Conservation (phyloP, 2,329 filamentous ascomycete species). For the Fulvia fulva region DNA sequence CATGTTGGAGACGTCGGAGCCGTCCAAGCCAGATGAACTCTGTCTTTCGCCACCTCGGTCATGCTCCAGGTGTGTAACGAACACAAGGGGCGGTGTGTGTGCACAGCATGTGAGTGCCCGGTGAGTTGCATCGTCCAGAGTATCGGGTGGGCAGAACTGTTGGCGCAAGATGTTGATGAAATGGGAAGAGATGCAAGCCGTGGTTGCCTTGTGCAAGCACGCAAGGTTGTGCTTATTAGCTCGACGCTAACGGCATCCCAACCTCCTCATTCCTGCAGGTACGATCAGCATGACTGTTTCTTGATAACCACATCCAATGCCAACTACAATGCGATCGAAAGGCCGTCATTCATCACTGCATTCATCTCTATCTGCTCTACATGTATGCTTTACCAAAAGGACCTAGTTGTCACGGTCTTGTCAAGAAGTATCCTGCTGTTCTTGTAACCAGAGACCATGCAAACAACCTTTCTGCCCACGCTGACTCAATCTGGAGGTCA, state of each 20-base stretch:
- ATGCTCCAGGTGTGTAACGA: neutral
- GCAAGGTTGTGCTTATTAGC: neutral
- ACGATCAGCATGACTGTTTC: neutral
- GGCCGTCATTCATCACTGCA: neutral
- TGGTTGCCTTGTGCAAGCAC: neutral
- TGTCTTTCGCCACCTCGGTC: constrained; percentile 13
- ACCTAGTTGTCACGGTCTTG: neutral
- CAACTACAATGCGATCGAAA: neutral
- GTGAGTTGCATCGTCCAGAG: neutral
- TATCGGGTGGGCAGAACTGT: constrained; percentile 3
- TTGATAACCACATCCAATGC: neutral
- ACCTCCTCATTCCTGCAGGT: neutral
- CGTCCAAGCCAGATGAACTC: constrained; percentile 11
- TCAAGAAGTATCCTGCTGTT: neutral
- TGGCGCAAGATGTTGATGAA: neutral
- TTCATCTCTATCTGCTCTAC: neutral
- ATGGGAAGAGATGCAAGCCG: neutral
- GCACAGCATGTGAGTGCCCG: neutral
- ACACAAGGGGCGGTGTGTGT: neutral
- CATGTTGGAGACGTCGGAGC: constrained; percentile 4
- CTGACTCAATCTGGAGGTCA: neutral
- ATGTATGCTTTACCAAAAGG: neutral
- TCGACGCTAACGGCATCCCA: neutral
- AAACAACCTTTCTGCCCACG: neutral
- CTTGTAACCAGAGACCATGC: neutral